A percentile compares a stretch with the other conserved stretches of the same genome.
These are phyloP conservation scores for Starmera dryadoides DNA, from an alignment of 805 yeast genomes.

Conservation along the genomic window DNA sequence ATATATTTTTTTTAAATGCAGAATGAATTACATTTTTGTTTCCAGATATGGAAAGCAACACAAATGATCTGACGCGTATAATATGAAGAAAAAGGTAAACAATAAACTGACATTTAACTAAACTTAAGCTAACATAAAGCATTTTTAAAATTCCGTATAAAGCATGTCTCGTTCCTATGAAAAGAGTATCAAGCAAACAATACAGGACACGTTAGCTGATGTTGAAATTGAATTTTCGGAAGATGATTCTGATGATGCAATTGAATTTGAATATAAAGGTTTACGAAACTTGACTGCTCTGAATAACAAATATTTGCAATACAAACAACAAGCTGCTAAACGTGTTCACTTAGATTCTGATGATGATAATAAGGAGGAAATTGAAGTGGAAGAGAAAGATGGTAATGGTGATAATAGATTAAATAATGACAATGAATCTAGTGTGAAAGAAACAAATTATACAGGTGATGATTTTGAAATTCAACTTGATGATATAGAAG, in stretches of 20 bases:
- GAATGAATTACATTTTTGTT: background rate
- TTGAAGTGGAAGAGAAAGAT: background rate
- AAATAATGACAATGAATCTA: too few species aligned
- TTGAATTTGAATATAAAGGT: conserved; percentile 1
- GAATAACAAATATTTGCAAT: background rate
- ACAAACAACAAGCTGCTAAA: background rate
- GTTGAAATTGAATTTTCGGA: background rate
- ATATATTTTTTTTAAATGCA: background rate
- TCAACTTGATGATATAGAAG: background rate
- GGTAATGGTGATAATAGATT: background rate
- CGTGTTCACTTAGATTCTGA: background rate
- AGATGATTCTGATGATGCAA: background rate
- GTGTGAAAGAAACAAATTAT: background rate
- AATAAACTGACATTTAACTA: too few species aligned
- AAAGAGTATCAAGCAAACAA: background rate
- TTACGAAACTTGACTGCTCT: background rate
- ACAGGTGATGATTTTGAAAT: background rate
- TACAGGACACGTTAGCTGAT: background rate
- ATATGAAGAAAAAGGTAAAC: background rate
- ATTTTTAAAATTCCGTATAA: too few species aligned
- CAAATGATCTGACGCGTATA: background rate
- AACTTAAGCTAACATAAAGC: too few species aligned
- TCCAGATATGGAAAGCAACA: background rate
- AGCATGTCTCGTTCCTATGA: background rate
- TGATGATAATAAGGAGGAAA: background rate